Evolutionary conservation across 139 green algal species (phyloP), one percentile per base, ranked within the genome.

Genomic region (Gonium pectorale): DNA sequence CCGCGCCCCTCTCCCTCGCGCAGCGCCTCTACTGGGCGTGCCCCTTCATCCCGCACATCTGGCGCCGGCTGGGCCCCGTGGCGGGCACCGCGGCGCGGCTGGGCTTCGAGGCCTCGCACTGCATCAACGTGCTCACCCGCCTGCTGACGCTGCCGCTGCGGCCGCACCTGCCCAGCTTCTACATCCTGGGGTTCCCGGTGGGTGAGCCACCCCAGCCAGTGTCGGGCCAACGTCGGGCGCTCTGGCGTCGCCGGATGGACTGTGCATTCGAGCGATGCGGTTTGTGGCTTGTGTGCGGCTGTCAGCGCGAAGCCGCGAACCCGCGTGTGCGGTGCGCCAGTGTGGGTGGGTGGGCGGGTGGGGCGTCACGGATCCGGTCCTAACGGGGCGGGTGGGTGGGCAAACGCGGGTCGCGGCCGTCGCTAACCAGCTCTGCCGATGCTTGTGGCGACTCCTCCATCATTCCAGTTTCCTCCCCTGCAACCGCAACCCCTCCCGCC

Each of bases 141-240:
- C 82, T 96, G n/a, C 73, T 96, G 11, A 96, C 93, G 27, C 90
- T 97, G 85, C 93, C 94, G 7, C 70, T 97, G 66, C 86, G 95
- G n/a, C 92, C 80, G 21, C 67, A 91, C 77, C 81, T 94, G 31
- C 93, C 95, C 15, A 54, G 89, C 66, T 97, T 97, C 59, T 97
- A 95, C 86, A 92, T 97, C 44, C 85, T 96, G 19, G 95, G 95
- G 8, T 97, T 97, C 80, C 94, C 94, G 17, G 89, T 93, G 56
- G 66, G 88, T 60, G 17, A n/a, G n/a, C n/a, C n/a, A n/a, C n/a
- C n/a, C n/a, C n/a, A n/a, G n/a, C n/a, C n/a, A n/a, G n/a, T n/a
- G n/a, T n/a, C n/a, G n/a, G n/a, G n/a, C n/a, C n/a, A n/a, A n/a
- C n/a, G n/a, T n/a, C n/a, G n/a, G n/a, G n/a, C n/a, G n/a, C n/a